These are phyloP conservation scores for Pestalotiopsis sp. DNA, from an alignment of 2,329 filamentous ascomycete species.

Conservation along the genomic window DNA sequence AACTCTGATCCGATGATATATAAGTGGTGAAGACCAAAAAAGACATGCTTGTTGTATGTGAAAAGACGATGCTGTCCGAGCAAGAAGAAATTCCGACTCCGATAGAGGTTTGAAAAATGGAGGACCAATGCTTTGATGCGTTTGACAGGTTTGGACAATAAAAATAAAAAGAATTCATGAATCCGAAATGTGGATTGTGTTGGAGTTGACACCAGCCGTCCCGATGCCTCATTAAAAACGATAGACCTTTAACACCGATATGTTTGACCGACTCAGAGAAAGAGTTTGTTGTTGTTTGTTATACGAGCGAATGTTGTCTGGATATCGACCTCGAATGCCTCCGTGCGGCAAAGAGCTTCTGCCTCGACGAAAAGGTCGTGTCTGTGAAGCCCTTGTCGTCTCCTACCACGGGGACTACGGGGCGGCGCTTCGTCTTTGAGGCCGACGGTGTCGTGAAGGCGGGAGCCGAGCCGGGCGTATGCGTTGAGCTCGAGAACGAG, in stretches of 20 bases:
- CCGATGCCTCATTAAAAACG: conserved; percentile 1
- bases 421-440: conserved; percentile 19
- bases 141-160: neutral
- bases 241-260: neutral
- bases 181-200: neutral
- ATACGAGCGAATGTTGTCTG: neutral
- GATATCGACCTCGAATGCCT: neutral
- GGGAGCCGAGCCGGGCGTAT: conserved; percentile 17
- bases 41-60: neutral
- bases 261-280: neutral
- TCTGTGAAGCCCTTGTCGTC: conserved; percentile 22
- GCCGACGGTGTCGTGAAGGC: conserved; percentile 17
- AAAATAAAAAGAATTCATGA: neutral
- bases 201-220: neutral
- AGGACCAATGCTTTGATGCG: neutral
- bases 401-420: conserved; percentile 14
- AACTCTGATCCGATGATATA: neutral
- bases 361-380: conserved; percentile 26
- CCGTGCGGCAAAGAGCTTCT: conserved; percentile 20
- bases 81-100: neutral
- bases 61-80: neutral
- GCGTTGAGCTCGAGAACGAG: conserved; percentile 23
- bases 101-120: neutral
- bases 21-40: neutral
- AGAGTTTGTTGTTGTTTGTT: neutral